These are phyloP conservation scores for Hylodesmum podocarpum DNA, from an alignment of 306 rosid genomes.

Conservation along the genomic window DNA sequence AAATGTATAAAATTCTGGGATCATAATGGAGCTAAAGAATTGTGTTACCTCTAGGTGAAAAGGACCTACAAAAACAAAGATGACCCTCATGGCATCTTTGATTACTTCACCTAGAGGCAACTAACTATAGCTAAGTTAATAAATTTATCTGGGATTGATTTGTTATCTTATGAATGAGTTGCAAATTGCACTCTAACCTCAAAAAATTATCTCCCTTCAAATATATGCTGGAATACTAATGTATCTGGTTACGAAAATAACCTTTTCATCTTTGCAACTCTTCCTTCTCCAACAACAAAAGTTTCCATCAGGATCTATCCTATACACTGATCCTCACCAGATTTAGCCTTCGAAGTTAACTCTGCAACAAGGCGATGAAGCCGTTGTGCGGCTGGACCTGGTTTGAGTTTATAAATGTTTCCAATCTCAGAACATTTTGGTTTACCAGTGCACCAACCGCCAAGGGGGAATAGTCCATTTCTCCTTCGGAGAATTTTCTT, in stretches of 20 bases:
- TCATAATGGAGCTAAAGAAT: conserved; percentile 26
- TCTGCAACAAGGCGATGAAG: conserved; percentile 51
- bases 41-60: conserved; percentile 24
- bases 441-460: conserved; percentile 89
- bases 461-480: conserved; percentile 62
- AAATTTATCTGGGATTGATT: conserved; percentile 7
- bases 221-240: conserved; percentile 4
- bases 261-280: conserved; percentile 9
- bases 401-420: conserved; percentile 59
- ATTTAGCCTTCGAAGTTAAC: conserved; percentile 42
- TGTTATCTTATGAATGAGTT: conserved; percentile 20
- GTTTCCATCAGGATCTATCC: conserved; percentile 47
- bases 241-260: conserved; percentile 2
- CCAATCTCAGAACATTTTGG: conserved; percentile 78
- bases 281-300: conserved; percentile 30
- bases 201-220: background rate
- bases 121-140: conserved; percentile 9
- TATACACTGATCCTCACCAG: conserved; percentile 65
- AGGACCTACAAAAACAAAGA: conserved; percentile 35
- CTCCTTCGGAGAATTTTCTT: conserved; percentile 45
- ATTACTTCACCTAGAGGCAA: conserved; percentile 18
- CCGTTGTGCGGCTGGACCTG: conserved; percentile 70
- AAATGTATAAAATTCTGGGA: background rate
- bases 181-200: conserved; percentile 30
- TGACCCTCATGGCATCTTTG: conserved; percentile 29